phyloP scores from a whole-genome alignment of 176 grass and related monocot species.

The Olyra latifolia region DNA sequence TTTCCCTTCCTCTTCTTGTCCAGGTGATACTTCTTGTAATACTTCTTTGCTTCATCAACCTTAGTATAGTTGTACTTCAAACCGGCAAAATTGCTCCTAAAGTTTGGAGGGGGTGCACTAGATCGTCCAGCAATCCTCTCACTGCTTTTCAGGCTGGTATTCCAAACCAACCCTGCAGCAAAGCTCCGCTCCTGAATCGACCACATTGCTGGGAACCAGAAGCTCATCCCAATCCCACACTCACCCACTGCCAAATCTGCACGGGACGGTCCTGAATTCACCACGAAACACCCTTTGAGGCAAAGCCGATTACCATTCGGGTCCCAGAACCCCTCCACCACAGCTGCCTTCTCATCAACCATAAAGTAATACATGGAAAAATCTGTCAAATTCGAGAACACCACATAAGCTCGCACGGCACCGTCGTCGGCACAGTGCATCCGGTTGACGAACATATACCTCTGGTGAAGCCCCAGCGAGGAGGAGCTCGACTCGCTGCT shows the following conservation, averaged over 20 bases:
- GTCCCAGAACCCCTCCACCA: conserved; percentile 83
- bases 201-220: conserved; percentile 74
- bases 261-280: conserved; percentile 26
- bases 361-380: conserved; percentile 26
- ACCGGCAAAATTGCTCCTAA: conserved; percentile 44
- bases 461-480: conserved; percentile 37
- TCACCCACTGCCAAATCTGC: conserved; percentile 37
- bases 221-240: conserved; percentile 67
- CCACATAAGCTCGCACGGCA: conserved; percentile 51
- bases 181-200: conserved; percentile 53
- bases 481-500: background rate
- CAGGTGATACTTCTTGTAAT: conserved; percentile 38
- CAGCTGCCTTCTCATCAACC: conserved; percentile 47
- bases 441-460: conserved; percentile 53
- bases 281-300: conserved; percentile 59
- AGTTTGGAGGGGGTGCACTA: conserved; percentile 12
- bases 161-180: conserved; percentile 54
- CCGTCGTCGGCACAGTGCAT: conserved; percentile 52
- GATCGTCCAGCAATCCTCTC: conserved; percentile 31
- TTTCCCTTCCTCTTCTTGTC: conserved; percentile 49
- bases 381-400: conserved; percentile 53
- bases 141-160: conserved; percentile 23
- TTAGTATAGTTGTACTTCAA: conserved; percentile 75
- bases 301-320: conserved; percentile 44
- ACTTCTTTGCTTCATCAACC: conserved; percentile 51